Percentiles rank a stretch among this genome's conserved stretches.
Evolutionary conservation across 768 basidiomycete genomes (phyloP).

Genomic region (Amanita brunnescens): DNA sequence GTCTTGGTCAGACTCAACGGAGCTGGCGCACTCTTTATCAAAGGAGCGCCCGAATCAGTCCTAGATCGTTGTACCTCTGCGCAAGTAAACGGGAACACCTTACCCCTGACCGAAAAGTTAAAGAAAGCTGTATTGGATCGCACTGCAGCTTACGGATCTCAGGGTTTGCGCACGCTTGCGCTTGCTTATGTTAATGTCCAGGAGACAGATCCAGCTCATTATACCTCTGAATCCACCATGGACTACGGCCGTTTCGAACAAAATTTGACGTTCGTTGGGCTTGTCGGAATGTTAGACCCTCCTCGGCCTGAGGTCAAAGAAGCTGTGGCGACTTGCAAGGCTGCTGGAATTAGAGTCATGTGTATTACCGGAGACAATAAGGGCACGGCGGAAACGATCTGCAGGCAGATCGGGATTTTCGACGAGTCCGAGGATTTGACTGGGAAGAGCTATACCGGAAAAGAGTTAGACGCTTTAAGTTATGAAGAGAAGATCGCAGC

Average conservation of each 20-base stretch:
- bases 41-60: constrained; percentile 94
- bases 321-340: constrained; percentile 84
- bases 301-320: constrained; percentile 87
- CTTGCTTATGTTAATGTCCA: constrained; percentile 77
- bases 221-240: constrained; percentile 65
- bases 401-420: constrained; percentile 93
- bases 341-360: constrained; percentile 91
- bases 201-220: constrained; percentile 73
- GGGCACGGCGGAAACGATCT: constrained; percentile 95
- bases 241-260: constrained; percentile 90
- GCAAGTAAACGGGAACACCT: constrained; percentile 51
- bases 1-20: constrained; percentile 72
- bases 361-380: constrained; percentile 99
- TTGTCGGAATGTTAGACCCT: constrained; percentile 97
- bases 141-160: constrained; percentile 65
- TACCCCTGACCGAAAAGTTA: constrained; percentile 58
- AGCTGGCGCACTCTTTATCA: constrained; percentile 78
- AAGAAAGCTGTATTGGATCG: constrained; percentile 53
- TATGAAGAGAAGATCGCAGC: constrained; percentile 78
- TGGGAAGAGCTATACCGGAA: constrained; percentile 94
- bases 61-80: constrained; percentile 80
- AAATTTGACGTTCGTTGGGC: constrained; percentile 86
- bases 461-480: constrained; percentile 77
- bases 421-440: constrained; percentile 75
- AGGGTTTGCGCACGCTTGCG: constrained; percentile 86